Conservation (phyloP, 495 filamentous ascomycete species). For the Podospora anserina region DNA sequence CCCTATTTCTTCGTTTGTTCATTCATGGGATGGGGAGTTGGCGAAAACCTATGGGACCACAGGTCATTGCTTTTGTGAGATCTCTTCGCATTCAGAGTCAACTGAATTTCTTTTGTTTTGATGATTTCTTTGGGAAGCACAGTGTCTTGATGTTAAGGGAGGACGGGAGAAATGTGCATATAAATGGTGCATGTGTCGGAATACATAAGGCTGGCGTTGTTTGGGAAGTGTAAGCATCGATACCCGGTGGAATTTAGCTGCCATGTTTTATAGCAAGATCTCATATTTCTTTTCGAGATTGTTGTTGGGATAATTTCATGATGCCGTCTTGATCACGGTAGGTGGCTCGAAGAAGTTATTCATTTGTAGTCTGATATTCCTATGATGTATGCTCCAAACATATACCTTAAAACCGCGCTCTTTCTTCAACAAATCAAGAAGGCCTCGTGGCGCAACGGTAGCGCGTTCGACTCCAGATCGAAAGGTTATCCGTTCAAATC, state of each 20-base stretch:
- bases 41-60: not conserved
- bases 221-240: not conserved
- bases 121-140: not conserved
- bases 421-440: not conserved
- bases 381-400: not conserved
- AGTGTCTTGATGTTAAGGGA: not conserved
- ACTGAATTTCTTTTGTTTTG: not conserved
- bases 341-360: not conserved
- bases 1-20: not conserved
- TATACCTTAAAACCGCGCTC: not conserved
- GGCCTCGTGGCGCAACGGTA: constrained; percentile 7
- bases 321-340: not conserved
- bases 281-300: not conserved
- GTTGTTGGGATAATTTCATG: not conserved
- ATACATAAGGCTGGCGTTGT: not conserved
- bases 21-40: not conserved
- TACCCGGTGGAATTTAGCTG: not conserved
- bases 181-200: not conserved
- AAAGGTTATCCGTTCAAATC: constrained; percentile 8
- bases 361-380: not conserved
- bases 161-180: not conserved
- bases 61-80: not conserved
- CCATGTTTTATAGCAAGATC: not conserved
- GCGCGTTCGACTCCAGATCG: constrained; percentile 7
- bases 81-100: not conserved